Evolutionary conservation across 2,329 filamentous ascomycete species (phyloP).

Genomic region (Aspergillus sclerotialis): DNA sequence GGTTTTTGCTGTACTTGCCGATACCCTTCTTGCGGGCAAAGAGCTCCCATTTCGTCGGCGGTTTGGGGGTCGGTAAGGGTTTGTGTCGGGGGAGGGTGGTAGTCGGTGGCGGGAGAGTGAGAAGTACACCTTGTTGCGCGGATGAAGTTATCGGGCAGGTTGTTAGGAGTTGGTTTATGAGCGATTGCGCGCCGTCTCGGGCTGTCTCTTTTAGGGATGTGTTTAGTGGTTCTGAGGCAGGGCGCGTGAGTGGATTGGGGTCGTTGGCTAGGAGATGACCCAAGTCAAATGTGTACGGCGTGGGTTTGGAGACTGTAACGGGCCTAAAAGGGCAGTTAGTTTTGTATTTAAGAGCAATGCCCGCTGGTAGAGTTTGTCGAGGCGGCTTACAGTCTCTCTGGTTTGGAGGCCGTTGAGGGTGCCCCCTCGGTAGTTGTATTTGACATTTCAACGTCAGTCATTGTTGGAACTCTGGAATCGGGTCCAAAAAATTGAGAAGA

Average conservation of each 20-base stretch:
- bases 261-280: conserved; percentile 80
- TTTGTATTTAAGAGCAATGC: conserved; percentile 4
- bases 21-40: conserved; percentile 98
- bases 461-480: conserved; percentile 8
- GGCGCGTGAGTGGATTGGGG: conserved; percentile 67
- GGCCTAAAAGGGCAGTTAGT: conserved; percentile 31
- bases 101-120: conserved; percentile 64
- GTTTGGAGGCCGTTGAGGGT: conserved; percentile 23
- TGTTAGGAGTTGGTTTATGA: conserved; percentile 90
- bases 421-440: conserved; percentile 13
- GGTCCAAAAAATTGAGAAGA: neutral
- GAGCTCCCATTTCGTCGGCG: conserved; percentile 87
- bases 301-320: conserved; percentile 69
- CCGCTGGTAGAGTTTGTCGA: no score
- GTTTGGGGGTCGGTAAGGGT: conserved; percentile 72
- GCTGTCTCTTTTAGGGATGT: conserved; percentile 64
- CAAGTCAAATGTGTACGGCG: conserved; percentile 87
- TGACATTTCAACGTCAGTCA: conserved; percentile 23
- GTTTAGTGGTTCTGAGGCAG: conserved; percentile 50
- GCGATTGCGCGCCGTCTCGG: conserved; percentile 81
- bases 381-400: conserved; percentile 39
- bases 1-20: conserved; percentile 65
- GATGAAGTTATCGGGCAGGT: conserved; percentile 72
- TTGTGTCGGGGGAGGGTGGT: conserved; percentile 84
- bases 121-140: conserved; percentile 60